Conservation (phyloP, 805 yeast genomes). For the Saccharomyces paradoxus region DNA sequence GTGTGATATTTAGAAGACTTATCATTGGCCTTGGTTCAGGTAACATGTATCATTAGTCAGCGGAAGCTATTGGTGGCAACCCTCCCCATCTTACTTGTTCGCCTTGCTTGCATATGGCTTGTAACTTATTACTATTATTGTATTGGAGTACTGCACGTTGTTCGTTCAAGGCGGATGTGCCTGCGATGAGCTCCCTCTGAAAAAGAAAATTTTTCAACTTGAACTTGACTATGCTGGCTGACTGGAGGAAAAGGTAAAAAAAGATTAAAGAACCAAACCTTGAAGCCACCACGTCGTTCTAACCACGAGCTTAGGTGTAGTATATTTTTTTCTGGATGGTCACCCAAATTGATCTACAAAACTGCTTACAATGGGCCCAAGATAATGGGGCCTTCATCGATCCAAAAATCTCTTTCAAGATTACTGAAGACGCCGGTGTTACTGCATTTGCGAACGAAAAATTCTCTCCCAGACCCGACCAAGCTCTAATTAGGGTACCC, state of each 20-base stretch:
- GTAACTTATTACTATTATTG: background rate
- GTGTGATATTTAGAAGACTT: background rate
- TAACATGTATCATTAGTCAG: background rate
- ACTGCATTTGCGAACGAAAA: constrained; percentile 23
- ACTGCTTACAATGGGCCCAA: constrained; percentile 33
- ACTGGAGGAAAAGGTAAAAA: too few species aligned
- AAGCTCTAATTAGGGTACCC: constrained; percentile 1
- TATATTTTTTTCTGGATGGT: constrained; percentile 1
- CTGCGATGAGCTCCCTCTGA: background rate
- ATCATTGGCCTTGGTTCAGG: background rate
- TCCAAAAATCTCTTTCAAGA: constrained; percentile 28
- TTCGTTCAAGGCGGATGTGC: background rate
- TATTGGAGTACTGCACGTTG: background rate
- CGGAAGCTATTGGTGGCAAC: background rate
- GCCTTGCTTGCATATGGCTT: background rate
- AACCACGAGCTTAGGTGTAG: background rate
- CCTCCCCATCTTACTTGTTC: background rate
- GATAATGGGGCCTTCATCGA: constrained; percentile 34
- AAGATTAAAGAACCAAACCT: background rate
- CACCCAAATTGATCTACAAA: constrained; percentile 7
- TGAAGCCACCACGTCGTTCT: too few species aligned
- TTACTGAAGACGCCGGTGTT: constrained; percentile 28
- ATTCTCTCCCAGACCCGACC: background rate
- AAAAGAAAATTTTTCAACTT: background rate
- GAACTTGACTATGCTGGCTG: too few species aligned